Evolutionary conservation across 1,139 yeast species (phyloP), one percentile per base, ranked within the genome.

Genomic region (Sugiyamaella grinbergsii): DNA sequence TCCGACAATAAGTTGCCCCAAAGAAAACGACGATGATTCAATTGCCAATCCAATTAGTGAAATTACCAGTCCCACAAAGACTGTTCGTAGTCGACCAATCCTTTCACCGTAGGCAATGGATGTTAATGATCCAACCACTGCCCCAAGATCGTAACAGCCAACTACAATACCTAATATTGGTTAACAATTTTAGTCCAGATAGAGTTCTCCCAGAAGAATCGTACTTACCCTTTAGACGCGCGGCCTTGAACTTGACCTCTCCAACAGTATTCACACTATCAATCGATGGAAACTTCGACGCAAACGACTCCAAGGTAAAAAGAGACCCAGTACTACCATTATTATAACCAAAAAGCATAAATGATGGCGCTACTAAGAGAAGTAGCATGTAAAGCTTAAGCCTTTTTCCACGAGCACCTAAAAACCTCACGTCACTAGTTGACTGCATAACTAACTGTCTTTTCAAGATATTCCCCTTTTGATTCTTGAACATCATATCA

Each of bases 1-100:
- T 19, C 91, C 90, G 36, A 74, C 62, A 38, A 82, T 76, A 37
- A 81, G 65, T 57, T 87, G 87, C 83, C 95, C 86, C 47, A 82
- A 70, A 47, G 69, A 69, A 64, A 76, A 76, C 16, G 90, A 75
- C 52, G 81, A 65, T 19, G 76, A 70, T 13, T 87, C 82, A 52
- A 85, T 73, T 34, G 79, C 58, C n/a, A 86, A 78, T 59, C 91
- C 93, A 41, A 82, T 56, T 47, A 79, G 74, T 55, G 83, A 80
- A 53, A 83, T 74, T 29, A 72, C 43, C 37, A 84, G 74, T 47
- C 90, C 90, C 29, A 70, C 44, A 38, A 81, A 69, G 54, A 84
- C 77, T 55, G 82, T 69, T 13, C 80, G 80, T 64, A 84, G 78
- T 72, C 93, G 81, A 54, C 93, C 93, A 34, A 74, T 63, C 50